phyloP scores from a whole-genome alignment of 768 basidiomycete genomes.

The Mycena maculata region DNA sequence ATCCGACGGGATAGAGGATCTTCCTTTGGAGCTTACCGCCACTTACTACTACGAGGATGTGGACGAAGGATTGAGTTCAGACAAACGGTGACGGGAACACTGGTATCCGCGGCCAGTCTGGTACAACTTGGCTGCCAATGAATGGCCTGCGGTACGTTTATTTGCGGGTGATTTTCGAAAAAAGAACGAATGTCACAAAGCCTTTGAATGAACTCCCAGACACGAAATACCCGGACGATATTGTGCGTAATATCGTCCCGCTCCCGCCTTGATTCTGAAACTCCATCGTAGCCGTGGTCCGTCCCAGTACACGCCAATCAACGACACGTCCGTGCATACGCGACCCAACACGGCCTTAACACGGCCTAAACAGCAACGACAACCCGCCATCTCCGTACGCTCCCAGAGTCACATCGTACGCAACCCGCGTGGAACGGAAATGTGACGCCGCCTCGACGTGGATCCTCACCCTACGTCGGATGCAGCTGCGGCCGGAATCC shows the following conservation, averaged over 20 bases:
- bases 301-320: slow-evolving; percentile 31
- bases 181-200: no score
- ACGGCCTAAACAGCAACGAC: no score
- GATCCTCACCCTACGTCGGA: slow-evolving; percentile 35
- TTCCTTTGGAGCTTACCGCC: no score
- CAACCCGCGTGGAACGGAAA: slow-evolving; percentile 53
- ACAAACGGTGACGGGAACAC: no score
- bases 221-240: slow-evolving; percentile 25
- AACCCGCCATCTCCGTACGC: slow-evolving; percentile 3
- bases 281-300: slow-evolving; percentile 26
- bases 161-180: no score
- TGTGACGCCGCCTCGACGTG: slow-evolving; percentile 26
- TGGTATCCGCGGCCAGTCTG: no score
- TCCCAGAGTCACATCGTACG: slow-evolving; percentile 40
- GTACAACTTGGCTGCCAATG: no score
- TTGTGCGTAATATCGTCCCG: slow-evolving; percentile 15
- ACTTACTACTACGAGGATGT: no score
- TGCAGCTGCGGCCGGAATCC: slow-evolving; percentile 26
- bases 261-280: not conserved
- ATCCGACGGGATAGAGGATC: no score
- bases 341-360: slow-evolving; percentile 44
- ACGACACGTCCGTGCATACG: slow-evolving; percentile 46
- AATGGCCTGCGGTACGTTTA: no score
- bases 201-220: slow-evolving; percentile 29
- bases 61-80: no score